Evolutionary conservation across 208 protist genomes (phyloP), one percentile per base, ranked within the genome.

Genomic region (Leishmania tropica): DNA sequence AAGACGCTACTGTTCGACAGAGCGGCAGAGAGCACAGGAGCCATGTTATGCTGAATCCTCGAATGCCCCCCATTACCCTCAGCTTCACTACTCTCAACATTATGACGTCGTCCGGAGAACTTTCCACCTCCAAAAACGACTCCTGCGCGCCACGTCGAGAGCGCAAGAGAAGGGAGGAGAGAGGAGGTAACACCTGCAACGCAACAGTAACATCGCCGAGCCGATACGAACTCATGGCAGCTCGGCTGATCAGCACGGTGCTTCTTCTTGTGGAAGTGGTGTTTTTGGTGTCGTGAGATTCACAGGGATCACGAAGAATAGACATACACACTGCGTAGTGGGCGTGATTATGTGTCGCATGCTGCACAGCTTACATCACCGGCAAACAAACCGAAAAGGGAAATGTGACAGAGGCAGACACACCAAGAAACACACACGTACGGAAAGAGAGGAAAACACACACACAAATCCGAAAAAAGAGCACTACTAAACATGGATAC

Each of bases 401-500:
- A 31, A 35, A 31, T 74, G 45, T 17, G 42, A n/a, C 3, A 24
- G 47, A 51, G 28, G 45, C 7, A 17, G 45, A 35, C 28, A 35
- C 11, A 53, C 42, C 45, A 0, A 31, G 28, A 31, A 17, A 31
- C 11, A 54, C 45, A 35, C 70, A 28, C 73, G n/a, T 45, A 15
- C 19, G 60, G n/a, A 24, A 75, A 24, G n/a, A n/a, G 17, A 58
- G 47, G 17, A 58, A 58, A 76, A 35, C 24, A 54, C 6, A 15
- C 1, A 3, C 45, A 35, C 68, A 53, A 24, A 35, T 5, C 21
- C 28, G 1, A n/a, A 42, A 40, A 76, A 62, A 35, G 31, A 11
- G 42, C 13, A 35, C 70, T 54, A 74, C 24, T 74, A 51, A 74
- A 54, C 70, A 74, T 74, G 24, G 28, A 11, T 53, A 74, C 45